phyloP scores from a whole-genome alignment of 148 eudicot species.

The Gaultheria prostrata region DNA sequence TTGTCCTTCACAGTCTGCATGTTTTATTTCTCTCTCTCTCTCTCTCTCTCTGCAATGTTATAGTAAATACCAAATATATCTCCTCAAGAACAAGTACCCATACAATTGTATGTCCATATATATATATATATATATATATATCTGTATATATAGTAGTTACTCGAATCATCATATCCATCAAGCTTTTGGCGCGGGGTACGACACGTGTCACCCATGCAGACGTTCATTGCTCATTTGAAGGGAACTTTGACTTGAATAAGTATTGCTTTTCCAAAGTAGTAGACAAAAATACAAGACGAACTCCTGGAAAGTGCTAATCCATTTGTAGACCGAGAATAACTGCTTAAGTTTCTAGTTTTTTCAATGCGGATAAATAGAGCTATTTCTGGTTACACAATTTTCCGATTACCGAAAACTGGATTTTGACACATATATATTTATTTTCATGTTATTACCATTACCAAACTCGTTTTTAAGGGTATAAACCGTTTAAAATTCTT shows the following conservation, averaged over 20 bases:
- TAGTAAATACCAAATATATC: background rate
- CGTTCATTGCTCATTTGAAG: background rate
- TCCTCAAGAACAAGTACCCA: too few relatives aligned
- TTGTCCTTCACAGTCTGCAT: slow-evolving; percentile 79
- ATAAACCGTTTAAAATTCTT: too few relatives aligned
- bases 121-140: background rate
- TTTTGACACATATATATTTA: too few relatives aligned
- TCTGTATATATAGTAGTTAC: background rate
- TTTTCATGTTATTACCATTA: too few relatives aligned
- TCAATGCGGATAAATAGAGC: background rate
- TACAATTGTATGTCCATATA: background rate
- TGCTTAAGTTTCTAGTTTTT: background rate
- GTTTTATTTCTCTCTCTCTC: slow-evolving; percentile 7
- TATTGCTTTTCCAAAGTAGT: background rate
- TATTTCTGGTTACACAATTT: too few relatives aligned
- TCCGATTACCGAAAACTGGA: too few relatives aligned
- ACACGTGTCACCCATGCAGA: slow-evolving; percentile 16
- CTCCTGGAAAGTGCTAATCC: background rate
- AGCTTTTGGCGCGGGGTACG: background rate
- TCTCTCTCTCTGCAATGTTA: background rate
- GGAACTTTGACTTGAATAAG: background rate
- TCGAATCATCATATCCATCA: background rate
- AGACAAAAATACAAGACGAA: background rate
- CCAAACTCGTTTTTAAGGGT: too few relatives aligned
- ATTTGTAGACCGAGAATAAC: background rate